Evolutionary conservation across 345 rosid species (phyloP), one percentile per base, ranked within the genome.

Genomic region (Iberis pinnata): DNA sequence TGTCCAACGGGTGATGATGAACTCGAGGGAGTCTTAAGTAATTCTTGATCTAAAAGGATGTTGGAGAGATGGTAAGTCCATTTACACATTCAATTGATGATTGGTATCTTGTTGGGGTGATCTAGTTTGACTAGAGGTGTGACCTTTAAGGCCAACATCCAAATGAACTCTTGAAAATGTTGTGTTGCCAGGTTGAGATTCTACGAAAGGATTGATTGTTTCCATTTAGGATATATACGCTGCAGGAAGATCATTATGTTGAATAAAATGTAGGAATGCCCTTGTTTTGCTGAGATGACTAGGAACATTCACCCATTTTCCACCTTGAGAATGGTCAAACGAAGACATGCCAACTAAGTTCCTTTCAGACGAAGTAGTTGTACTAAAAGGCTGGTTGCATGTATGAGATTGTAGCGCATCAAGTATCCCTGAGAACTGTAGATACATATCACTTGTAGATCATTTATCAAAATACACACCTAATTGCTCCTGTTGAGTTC

Each of bases 381-480:
- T 41, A 43, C 14, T 33, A 18, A 32, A 31, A 25, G 41, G 24
- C 35, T 35, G 20, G 43, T 41, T 48, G 25, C 43, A 61, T 33
- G 45, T 25, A 22, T 51, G 69, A 45, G 53, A 22, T 17, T 40
- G 67, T 26, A 33, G 10, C 59, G 53, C 52, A 51, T 64, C 57
- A 26, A 63, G 25, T 43, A 39, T 45, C 13, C 55, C 65, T 1
- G 54, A 11, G 35, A 72, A 18, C 49, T 50, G 71, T 41, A 58
- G 63, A 55, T 66, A 61, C 50, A 49, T 63, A 66, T 61, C 80
- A 49, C 72, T 63, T 10, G 68, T 48, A 80, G 76, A 75, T 42
- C 69, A 29, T 58, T 70, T 75, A 49, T 70, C 64, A 18, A 53
- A 63, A 47, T 56, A 75, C 45, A 71, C 41, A 22, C 56, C 61